Percentiles rank a stretch among this genome's conserved stretches.
phyloP scores from a whole-genome alignment of 2,329 filamentous ascomycete genomes.

The Colletotrichum endophyticum region DNA sequence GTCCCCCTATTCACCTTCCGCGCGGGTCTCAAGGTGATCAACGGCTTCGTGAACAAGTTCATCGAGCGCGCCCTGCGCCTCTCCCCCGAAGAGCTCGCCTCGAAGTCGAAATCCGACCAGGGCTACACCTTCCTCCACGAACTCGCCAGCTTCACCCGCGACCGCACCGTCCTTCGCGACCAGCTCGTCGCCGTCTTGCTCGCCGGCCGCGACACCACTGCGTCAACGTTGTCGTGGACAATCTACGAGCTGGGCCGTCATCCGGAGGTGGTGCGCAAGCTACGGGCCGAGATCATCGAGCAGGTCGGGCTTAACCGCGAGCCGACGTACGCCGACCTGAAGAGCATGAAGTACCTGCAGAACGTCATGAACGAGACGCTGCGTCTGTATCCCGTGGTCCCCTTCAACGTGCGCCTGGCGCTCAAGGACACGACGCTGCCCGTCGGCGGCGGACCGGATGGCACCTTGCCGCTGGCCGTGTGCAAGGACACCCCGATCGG shows the following conservation, averaged over 20 bases:
- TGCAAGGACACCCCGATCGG: constrained; percentile 68
- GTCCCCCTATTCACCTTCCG: constrained; percentile 72
- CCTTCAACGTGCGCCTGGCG: constrained; percentile 78
- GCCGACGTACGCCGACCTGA: constrained; percentile 81
- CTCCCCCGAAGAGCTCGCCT: constrained; percentile 72
- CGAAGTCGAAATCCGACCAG: constrained; percentile 73
- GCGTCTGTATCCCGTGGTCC: constrained; percentile 78
- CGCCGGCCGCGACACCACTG: constrained; percentile 88
- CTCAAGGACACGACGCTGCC: constrained; percentile 78
- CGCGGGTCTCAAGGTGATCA: constrained; percentile 68
- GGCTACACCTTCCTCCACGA: constrained; percentile 88
- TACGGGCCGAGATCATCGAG: constrained; percentile 75
- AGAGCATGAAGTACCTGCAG: constrained; percentile 84
- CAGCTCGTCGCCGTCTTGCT: constrained; percentile 84
- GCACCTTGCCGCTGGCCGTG: constrained; percentile 65
- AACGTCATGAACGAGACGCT: constrained; percentile 78
- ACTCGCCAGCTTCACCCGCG: constrained; percentile 79
- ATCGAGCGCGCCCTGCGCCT: constrained; percentile 77
- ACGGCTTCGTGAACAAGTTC: constrained; percentile 78
- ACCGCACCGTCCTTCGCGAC: constrained; percentile 76
- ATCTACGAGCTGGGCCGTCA: constrained; percentile 82
- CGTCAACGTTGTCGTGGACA: constrained; percentile 78
- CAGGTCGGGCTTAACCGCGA: constrained; percentile 66
- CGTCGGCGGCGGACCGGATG: constrained; percentile 69
- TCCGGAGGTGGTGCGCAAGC: constrained; percentile 68